Evolutionary conservation across 176 grass and related monocot species (phyloP).

Genomic region (Sorghum bicolor): DNA sequence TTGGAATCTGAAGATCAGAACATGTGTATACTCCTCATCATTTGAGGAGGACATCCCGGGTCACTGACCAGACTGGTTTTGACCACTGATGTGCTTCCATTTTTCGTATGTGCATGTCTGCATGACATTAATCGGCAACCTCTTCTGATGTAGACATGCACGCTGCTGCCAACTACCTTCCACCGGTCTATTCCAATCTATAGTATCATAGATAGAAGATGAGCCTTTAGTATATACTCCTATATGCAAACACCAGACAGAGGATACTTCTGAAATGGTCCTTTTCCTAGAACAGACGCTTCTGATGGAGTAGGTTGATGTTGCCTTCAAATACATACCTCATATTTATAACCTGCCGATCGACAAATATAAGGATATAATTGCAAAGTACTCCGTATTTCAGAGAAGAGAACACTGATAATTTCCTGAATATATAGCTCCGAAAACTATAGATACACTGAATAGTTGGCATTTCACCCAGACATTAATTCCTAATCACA

Average conservation of each 20-base stretch:
- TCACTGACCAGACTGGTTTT: not conserved
- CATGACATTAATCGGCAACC: not conserved
- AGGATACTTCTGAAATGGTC: not conserved
- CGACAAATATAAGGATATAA: not conserved
- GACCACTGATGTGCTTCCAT: not conserved
- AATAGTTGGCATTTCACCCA: not conserved
- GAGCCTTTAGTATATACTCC: too few species aligned
- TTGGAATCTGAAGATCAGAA: not conserved
- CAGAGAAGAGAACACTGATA: not conserved
- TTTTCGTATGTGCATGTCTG: not conserved
- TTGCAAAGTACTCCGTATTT: not conserved
- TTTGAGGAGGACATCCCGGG: not conserved
- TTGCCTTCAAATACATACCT: not conserved
- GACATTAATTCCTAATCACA: not conserved
- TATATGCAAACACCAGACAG: too few species aligned
- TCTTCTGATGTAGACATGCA: constrained; percentile 6
- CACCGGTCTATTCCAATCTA: not conserved
- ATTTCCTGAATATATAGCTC: not conserved
- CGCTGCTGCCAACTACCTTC: not conserved
- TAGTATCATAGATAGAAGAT: not conserved
- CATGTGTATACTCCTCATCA: not conserved
- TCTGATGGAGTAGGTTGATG: not conserved
- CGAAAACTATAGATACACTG: not conserved
- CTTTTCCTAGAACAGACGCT: not conserved
- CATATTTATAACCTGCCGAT: not conserved